These are phyloP conservation scores for Chaetomium globosum DNA, from an alignment of 2,329 filamentous ascomycete species.

Conservation along the genomic window DNA sequence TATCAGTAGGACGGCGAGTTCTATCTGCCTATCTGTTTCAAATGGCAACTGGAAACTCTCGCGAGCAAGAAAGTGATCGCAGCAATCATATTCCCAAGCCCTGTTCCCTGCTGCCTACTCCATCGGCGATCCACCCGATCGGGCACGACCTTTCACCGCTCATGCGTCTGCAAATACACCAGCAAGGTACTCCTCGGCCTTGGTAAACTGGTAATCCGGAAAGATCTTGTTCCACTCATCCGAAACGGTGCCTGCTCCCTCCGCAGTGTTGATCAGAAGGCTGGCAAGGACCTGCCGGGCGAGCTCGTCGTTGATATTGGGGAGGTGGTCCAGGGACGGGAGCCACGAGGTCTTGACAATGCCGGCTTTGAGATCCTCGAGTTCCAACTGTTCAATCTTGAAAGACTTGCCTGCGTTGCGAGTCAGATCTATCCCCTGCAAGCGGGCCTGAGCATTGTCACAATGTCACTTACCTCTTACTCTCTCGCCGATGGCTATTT, in stretches of 20 bases:
- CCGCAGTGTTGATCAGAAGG: slow-evolving; percentile 34
- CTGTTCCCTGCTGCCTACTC: neutral
- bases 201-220: slow-evolving; percentile 43
- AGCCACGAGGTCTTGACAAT: slow-evolving; percentile 37
- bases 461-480: slow-evolving; percentile 39
- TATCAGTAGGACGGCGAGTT: neutral
- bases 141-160: neutral
- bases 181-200: slow-evolving; percentile 39
- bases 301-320: no score
- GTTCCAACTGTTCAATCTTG: slow-evolving; percentile 40
- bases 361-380: slow-evolving; percentile 40
- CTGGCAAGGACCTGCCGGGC: slow-evolving; percentile 28
- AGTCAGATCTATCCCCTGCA: neutral
- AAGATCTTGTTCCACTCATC: slow-evolving; percentile 45
- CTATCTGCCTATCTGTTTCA: neutral
- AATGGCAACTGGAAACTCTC: neutral
- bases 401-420: slow-evolving; percentile 34
- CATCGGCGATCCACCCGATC: neutral
- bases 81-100: neutral
- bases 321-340: slow-evolving; percentile 36
- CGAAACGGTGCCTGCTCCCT: slow-evolving; percentile 36
- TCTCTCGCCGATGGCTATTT: slow-evolving; percentile 43
- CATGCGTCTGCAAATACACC: slow-evolving; percentile 33
- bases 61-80: neutral
- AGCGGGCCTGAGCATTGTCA: neutral